Percentiles rank a stretch among this genome's conserved stretches.
Evolutionary conservation across 2,329 filamentous ascomycete genomes (phyloP).

Genomic region (Alternaria sp.): DNA sequence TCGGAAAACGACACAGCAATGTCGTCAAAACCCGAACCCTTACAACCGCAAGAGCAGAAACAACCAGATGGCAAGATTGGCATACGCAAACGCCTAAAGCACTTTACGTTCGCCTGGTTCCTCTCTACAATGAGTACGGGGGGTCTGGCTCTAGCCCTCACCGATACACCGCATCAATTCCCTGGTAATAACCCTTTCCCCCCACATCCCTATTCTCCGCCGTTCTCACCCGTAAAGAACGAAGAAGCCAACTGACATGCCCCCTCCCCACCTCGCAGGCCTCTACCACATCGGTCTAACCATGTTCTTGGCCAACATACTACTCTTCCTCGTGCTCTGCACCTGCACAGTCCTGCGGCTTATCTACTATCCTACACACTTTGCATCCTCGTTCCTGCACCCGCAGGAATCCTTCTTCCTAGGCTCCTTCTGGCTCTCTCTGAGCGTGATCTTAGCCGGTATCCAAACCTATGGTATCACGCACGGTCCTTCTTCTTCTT

Average conservation of each 20-base stretch:
- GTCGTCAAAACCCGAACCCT: background rate
- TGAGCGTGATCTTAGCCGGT: background rate
- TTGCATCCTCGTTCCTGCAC: too few species aligned
- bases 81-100: constrained; percentile 33
- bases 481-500: background rate
- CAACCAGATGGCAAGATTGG: background rate
- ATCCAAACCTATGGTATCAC: background rate
- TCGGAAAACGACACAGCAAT: background rate
- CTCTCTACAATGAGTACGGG: constrained; percentile 58
- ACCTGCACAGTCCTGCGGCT: background rate
- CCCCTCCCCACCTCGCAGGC: background rate
- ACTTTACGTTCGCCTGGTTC: constrained; percentile 59
- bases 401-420: background rate
- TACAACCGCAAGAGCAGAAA: background rate
- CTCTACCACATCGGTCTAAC: background rate
- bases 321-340: background rate
- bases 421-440: background rate
- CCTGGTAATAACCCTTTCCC: background rate
- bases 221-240: too few species aligned
- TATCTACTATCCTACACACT: background rate
- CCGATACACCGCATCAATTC: constrained; percentile 54
- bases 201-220: too few species aligned
- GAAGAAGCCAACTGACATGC: background rate
- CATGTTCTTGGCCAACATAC: background rate
- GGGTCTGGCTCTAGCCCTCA: constrained; percentile 55